Evolutionary conservation across 2,329 filamentous ascomycete species (phyloP), one percentile per base, ranked within the genome.

Genomic region (Lachnellula hyalina): DNA sequence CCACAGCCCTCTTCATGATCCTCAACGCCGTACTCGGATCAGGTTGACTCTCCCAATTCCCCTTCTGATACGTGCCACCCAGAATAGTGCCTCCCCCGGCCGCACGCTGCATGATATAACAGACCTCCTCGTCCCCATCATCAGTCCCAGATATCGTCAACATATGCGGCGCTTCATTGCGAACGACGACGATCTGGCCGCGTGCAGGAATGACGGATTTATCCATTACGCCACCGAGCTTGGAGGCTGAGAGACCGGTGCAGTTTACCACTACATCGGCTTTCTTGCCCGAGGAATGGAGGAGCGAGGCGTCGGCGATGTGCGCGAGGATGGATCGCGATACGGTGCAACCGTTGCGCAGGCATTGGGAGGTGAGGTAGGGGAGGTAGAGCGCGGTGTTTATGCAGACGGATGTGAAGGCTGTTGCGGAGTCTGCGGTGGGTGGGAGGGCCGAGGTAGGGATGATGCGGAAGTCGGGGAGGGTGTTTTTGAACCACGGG

Each of bases 381-480:
- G 89, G 84, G 2, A 96, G 82, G 72, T 96, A 97, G 55, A 96
- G 73, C 42, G 88, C 83, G 0, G 89, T 89, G 73, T 97, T 96
- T 70, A 96, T 93, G 73, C 92, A 96, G 41, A 96, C 85, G 1
- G 89, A 93, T 7, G 83, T 90, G 71, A 94, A 96, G 53, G 80
- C 77, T 49, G 83, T 88, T 23, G 84, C 91, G 11, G 86, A 87
- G 57, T 90, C 85, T 51, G 86, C 81, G 17, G 81, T 88, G 0
- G 74, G 64, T 0, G 83, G 81, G 1, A 96, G 74, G 62, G 87
- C 77, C 9, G 74, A 71, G 35, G 77, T 70, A 4, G 78, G 67
- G 3, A 93, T 71, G 54, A 83, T 74, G 57, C 82, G 80, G 71
- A 85, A 93, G 72, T 93, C 84, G 12, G 86, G 84, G 47, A 92